Evolutionary conservation across 2,329 filamentous ascomycete species (phyloP).

Genomic region (Neofusicoccum sp.): DNA sequence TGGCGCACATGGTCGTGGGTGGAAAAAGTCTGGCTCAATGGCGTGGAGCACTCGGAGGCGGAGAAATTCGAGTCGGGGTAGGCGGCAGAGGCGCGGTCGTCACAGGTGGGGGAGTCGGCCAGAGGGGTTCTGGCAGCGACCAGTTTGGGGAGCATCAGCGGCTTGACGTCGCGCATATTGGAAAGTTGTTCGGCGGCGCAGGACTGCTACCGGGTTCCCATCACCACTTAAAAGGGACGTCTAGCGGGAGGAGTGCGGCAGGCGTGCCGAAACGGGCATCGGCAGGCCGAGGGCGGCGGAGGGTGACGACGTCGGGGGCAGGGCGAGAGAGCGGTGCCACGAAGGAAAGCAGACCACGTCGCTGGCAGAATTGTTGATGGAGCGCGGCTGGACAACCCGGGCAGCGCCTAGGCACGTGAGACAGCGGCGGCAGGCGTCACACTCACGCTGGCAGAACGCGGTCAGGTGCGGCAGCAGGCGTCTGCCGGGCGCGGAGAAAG

Average conservation of each 20-base stretch:
- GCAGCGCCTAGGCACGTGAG: constrained; percentile 16
- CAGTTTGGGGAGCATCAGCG: constrained; percentile 42
- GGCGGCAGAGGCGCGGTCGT: constrained; percentile 31
- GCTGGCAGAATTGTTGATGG: constrained; percentile 23
- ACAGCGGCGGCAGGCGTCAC: constrained; percentile 18
- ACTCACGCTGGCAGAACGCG: constrained; percentile 8
- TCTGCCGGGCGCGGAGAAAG: constrained; percentile 6
- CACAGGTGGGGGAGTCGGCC: constrained; percentile 33
- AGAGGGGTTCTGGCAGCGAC: constrained; percentile 39
- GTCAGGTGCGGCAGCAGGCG: constrained; percentile 19
- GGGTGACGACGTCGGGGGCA: constrained; percentile 3
- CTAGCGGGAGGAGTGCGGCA: constrained; percentile 5
- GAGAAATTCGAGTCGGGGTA: constrained; percentile 37
- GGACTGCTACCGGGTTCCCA: constrained; percentile 36
- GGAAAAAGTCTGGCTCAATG: constrained; percentile 72
- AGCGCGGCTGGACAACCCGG: constrained; percentile 21
- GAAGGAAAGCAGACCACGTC: constrained; percentile 40
- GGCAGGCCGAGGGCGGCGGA: constrained; percentile 23
- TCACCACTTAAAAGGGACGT: constrained; percentile 36
- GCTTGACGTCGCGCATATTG: constrained; percentile 44
- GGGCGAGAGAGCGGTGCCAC: constrained; percentile 39
- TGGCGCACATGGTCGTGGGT: constrained; percentile 63
- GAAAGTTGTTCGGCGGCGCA: constrained; percentile 27
- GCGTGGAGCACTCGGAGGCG: constrained; percentile 67
- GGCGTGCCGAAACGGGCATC: constrained; percentile 21